A percentile compares a stretch with the other conserved stretches of the same genome.
These are phyloP conservation scores for Tieghemostelium lacteum DNA, from an alignment of 78 protist genomes.

Conservation along the genomic window DNA sequence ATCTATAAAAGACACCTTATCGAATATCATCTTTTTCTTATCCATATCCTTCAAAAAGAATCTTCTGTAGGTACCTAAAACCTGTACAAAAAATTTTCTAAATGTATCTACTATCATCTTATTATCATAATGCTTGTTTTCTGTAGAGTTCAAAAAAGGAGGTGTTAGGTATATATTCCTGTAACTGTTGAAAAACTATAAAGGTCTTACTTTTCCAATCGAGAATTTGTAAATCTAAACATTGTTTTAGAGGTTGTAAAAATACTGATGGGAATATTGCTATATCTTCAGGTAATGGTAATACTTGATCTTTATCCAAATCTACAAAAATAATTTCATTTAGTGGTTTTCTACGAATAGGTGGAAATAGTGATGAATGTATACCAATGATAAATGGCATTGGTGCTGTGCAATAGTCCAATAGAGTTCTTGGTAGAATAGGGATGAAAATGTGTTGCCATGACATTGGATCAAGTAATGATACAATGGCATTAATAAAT, in stretches of 20 bases:
- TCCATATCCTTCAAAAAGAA: conserved; percentile 76
- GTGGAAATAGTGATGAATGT: conserved; percentile 74
- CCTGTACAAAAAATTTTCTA: conserved; percentile 58
- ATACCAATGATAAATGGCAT: conserved; percentile 83
- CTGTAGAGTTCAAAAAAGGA: neutral
- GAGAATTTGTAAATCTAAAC: conserved; percentile 50
- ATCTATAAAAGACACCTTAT: conserved; percentile 65
- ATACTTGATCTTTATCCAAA: conserved; percentile 63
- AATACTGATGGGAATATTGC: conserved; percentile 54
- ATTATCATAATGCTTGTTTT: conserved; percentile 49
- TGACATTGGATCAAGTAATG: conserved; percentile 68
- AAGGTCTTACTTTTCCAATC: conserved; percentile 42
- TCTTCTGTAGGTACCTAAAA: conserved; percentile 74
- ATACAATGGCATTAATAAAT: conserved; percentile 69
- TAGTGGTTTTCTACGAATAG: conserved; percentile 65
- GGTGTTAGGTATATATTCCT: neutral
- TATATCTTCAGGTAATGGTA: conserved; percentile 71
- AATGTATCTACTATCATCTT: conserved; percentile 68
- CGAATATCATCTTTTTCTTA: conserved; percentile 63
- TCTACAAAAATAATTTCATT: conserved; percentile 73
- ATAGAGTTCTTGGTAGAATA: conserved; percentile 71
- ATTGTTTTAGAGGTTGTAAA: conserved; percentile 65
- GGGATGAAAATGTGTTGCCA: conserved; percentile 83
- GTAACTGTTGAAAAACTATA: neutral
- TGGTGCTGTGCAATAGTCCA: conserved; percentile 82